A percentile compares a stretch with the other conserved stretches of the same genome.
Evolutionary conservation across 2,329 filamentous ascomycete genomes (phyloP).

Genomic region (Alternaria angustiovoidea): DNA sequence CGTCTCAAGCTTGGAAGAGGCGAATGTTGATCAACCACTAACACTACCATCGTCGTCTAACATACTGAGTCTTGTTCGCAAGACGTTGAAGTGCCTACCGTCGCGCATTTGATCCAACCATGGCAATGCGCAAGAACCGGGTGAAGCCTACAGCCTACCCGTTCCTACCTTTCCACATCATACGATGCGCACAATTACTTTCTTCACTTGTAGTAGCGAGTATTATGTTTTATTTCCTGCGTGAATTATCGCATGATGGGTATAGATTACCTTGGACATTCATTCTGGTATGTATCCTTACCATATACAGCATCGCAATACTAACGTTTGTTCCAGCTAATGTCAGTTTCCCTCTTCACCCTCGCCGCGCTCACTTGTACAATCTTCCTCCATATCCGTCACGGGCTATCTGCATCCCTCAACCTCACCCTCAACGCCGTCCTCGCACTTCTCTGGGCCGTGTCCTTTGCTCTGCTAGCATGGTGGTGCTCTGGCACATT

Average conservation of each 20-base stretch:
- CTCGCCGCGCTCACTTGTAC: conserved; percentile 58
- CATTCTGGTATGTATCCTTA: conserved; percentile 59
- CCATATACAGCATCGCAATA: neutral
- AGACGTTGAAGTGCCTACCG: neutral
- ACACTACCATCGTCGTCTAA: neutral
- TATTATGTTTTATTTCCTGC: conserved; percentile 65
- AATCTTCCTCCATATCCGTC: conserved; percentile 60
- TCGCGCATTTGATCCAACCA: conserved; percentile 2
- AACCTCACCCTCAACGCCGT: conserved; percentile 60
- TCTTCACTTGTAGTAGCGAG: conserved; percentile 60
- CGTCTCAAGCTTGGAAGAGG: neutral
- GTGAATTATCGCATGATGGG: conserved; percentile 60
- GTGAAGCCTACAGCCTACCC: conserved; percentile 56
- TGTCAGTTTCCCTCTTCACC: conserved; percentile 61
- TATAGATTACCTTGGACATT: conserved; percentile 67
- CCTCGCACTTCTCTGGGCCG: conserved; percentile 61
- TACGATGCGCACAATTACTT: conserved; percentile 53
- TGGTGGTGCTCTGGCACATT: conserved; percentile 65
- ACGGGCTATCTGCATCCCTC: conserved; percentile 61
- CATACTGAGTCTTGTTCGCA: neutral
- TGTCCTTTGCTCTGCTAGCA: conserved; percentile 61
- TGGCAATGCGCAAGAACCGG: conserved; percentile 30
- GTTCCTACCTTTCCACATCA: conserved; percentile 52
- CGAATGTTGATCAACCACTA: neutral
- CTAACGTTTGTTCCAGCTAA: conserved; percentile 53